A percentile compares a stretch with the other conserved stretches of the same genome.
phyloP scores from a whole-genome alignment of 192 early-diverging fungal genomes.

The Backusella westeae region DNA sequence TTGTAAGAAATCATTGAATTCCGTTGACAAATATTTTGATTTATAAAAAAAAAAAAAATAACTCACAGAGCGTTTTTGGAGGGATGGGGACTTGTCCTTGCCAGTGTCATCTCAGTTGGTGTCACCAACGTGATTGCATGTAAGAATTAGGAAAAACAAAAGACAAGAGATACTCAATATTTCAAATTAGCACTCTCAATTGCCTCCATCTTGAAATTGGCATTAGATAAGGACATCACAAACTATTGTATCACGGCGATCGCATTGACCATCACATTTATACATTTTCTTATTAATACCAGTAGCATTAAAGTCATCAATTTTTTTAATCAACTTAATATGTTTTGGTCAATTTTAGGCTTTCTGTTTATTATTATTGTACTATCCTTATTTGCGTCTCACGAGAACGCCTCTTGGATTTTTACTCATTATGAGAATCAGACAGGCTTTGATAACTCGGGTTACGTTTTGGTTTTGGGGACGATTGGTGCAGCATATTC shows the following conservation, averaged over 20 bases:
- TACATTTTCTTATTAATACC: constrained; percentile 20
- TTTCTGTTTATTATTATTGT: constrained; percentile 18
- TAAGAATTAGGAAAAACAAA: neutral
- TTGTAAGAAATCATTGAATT: constrained; percentile 11
- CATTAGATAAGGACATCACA: neutral
- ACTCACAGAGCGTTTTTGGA: constrained; percentile 26
- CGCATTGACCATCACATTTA: constrained; percentile 16
- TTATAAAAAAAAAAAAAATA: neutral
- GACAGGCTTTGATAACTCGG: constrained; percentile 26
- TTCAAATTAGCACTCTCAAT: constrained; percentile 19
- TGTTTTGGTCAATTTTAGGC: constrained; percentile 33
- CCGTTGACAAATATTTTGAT: neutral
- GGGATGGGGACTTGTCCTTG: constrained; percentile 31
- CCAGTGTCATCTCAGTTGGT: constrained; percentile 21
- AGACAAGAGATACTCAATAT: neutral
- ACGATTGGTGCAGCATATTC: constrained; percentile 35
- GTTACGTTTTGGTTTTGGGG: constrained; percentile 30
- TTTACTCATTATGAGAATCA: constrained; percentile 37
- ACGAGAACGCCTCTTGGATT: constrained; percentile 20
- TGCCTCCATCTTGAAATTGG: constrained; percentile 19
- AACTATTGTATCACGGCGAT: constrained; percentile 10
- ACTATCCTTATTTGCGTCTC: constrained; percentile 14
- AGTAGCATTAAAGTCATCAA: constrained; percentile 9
- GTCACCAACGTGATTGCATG: constrained; percentile 29
- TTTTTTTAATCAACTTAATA: constrained; percentile 28